A percentile compares a stretch with the other conserved stretches of the same genome.
Evolutionary conservation across 2,329 filamentous ascomycete genomes (phyloP).

Genomic region (Hypoxylon sp.): DNA sequence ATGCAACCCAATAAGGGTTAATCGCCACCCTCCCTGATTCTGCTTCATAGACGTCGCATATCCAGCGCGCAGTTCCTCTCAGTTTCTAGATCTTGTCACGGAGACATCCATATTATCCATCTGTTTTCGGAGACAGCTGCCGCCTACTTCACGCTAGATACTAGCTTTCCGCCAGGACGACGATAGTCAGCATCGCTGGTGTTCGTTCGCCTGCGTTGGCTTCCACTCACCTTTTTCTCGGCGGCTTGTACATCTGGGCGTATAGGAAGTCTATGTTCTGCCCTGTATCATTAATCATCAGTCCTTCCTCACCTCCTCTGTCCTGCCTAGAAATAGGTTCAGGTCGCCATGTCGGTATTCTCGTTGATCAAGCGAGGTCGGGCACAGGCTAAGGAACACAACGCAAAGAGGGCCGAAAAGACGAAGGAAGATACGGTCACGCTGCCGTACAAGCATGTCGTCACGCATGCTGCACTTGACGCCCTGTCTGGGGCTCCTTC

Average conservation of each 20-base stretch:
- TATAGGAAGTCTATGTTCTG: background rate
- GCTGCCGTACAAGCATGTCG: conserved; percentile 65
- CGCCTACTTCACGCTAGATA: background rate
- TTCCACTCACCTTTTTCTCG: background rate
- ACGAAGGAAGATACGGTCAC: conserved; percentile 53
- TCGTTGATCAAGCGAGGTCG: conserved; percentile 60
- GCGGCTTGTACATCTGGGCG: background rate
- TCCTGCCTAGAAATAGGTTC: background rate
- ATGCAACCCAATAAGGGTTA: background rate
- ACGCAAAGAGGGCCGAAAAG: conserved; percentile 57
- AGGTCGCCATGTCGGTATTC: conserved; percentile 62
- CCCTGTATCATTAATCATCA: background rate
- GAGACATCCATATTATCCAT: background rate
- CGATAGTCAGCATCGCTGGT: background rate
- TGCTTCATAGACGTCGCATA: background rate
- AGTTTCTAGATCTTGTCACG: background rate
- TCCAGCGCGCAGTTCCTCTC: background rate
- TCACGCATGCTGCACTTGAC: conserved; percentile 68
- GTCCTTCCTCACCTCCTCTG: background rate
- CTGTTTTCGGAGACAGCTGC: background rate
- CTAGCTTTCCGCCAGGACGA: background rate
- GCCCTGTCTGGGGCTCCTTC: conserved; percentile 63
- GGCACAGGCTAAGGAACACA: conserved; percentile 64
- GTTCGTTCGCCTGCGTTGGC: background rate
- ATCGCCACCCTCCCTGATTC: background rate